Conservation (phyloP, 805 yeast genomes). For the Suhomyces prunicola region DNA sequence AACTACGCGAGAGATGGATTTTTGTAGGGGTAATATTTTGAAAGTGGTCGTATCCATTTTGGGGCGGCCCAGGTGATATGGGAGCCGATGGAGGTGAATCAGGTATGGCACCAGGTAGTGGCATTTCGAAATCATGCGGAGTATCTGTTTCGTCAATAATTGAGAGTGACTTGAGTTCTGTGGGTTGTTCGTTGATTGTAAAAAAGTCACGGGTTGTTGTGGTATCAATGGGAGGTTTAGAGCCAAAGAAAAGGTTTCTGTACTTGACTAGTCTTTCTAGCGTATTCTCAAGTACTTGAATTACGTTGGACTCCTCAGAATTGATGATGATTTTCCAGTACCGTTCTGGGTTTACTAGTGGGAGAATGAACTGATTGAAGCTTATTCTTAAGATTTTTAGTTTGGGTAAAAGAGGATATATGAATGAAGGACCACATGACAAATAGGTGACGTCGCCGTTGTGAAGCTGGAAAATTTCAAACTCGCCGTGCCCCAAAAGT, state of each 20-base stretch:
- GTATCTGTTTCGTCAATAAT: slow-evolving; percentile 10
- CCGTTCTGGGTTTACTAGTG: slow-evolving; percentile 71
- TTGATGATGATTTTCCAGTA: slow-evolving; percentile 59
- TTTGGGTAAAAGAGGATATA: slow-evolving; percentile 71
- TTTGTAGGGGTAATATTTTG: slow-evolving; percentile 3
- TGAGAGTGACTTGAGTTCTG: slow-evolving; percentile 10
- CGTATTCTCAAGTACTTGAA: slow-evolving; percentile 31
- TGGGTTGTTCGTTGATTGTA: slow-evolving; percentile 10
- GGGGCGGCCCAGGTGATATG: slow-evolving; percentile 21
- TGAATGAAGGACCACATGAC: slow-evolving; percentile 62
- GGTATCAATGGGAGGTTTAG: not conserved
- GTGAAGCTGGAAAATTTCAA: slow-evolving; percentile 58
- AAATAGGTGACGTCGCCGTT: slow-evolving; percentile 57
- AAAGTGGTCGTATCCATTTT: slow-evolving; percentile 1
- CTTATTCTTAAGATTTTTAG: slow-evolving; percentile 53
- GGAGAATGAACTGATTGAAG: slow-evolving; percentile 51
- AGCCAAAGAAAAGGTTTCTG: slow-evolving; percentile 32
- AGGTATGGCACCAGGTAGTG: slow-evolving; percentile 24
- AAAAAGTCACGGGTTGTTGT: not conserved
- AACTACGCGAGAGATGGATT: slow-evolving; percentile 3
- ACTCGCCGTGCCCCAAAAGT: slow-evolving; percentile 57
- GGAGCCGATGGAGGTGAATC: slow-evolving; percentile 46
- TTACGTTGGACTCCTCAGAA: slow-evolving; percentile 23
- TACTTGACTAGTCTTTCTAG: slow-evolving; percentile 41
- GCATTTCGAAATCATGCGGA: not conserved